Evolutionary conservation across 2,329 filamentous ascomycete genomes (phyloP).

Genomic region (Proliferodiscus dingleyae): DNA sequence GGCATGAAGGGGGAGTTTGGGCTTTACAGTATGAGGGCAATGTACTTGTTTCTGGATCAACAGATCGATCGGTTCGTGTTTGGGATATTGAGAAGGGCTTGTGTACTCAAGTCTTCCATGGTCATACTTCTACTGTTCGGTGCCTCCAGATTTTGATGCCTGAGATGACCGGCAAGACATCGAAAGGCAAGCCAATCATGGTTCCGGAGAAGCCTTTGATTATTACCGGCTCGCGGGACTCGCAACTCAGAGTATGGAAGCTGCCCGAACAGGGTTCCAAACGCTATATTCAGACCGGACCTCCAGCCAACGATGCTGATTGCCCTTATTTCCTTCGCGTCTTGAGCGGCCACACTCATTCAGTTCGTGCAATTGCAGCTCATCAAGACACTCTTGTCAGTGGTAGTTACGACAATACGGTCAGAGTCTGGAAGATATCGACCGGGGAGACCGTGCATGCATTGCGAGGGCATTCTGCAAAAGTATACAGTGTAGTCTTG

Average conservation of each 20-base stretch:
- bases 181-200: constrained; percentile 72
- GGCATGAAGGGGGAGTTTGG: constrained; percentile 97
- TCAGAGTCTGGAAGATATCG: constrained; percentile 95
- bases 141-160: constrained; percentile 94
- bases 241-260: constrained; percentile 89
- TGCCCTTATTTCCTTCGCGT: constrained; percentile 94
- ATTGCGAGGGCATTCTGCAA: constrained; percentile 80
- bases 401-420: constrained; percentile 92
- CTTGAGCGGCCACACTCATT: constrained; percentile 82
- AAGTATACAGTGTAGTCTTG: constrained; percentile 95
- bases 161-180: constrained; percentile 65
- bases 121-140: constrained; percentile 93
- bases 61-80: constrained; percentile 95
- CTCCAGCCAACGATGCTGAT: constrained; percentile 68
- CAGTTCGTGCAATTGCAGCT: constrained; percentile 91
- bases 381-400: constrained; percentile 95
- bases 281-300: constrained; percentile 72
- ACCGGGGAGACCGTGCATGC: constrained; percentile 84
- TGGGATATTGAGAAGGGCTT: constrained; percentile 95
- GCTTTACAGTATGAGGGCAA: constrained; percentile 95
- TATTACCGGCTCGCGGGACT: constrained; percentile 94
- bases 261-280: constrained; percentile 76
- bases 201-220: constrained; percentile 93
- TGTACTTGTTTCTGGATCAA: constrained; percentile 90
- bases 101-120: constrained; percentile 94